phyloP scores from a whole-genome alignment of 108 stramenopile genomes.

The Seminavis robusta region DNA sequence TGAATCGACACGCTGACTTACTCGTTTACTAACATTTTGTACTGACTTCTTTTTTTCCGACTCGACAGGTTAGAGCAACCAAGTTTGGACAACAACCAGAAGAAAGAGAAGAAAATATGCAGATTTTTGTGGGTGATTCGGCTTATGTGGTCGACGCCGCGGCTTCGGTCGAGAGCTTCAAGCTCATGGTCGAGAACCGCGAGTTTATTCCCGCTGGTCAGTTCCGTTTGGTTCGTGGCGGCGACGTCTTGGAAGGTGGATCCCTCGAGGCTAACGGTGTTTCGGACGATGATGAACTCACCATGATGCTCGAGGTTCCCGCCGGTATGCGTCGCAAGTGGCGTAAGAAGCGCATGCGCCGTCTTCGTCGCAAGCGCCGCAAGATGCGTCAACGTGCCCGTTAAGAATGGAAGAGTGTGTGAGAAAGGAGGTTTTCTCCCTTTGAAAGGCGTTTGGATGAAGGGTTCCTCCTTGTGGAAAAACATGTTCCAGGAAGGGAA shows the following conservation, averaged over 20 bases:
- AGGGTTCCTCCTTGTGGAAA: too few species aligned
- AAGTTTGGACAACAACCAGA: slow-evolving; percentile 20
- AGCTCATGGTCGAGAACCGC: slow-evolving; percentile 85
- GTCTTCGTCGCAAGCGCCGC: slow-evolving; percentile 89
- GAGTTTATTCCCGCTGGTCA: slow-evolving; percentile 80
- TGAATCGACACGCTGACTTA: too few species aligned
- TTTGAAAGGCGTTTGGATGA: too few species aligned
- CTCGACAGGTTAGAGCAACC: slow-evolving; percentile 76
- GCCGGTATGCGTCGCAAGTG: slow-evolving; percentile 91
- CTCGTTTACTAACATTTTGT: too few species aligned
- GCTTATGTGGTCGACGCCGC: slow-evolving; percentile 79
- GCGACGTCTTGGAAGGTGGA: slow-evolving; percentile 63
- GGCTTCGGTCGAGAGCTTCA: slow-evolving; percentile 81
- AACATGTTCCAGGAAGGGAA: too few species aligned
- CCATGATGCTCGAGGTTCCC: slow-evolving; percentile 65
- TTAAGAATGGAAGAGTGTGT: too few species aligned
- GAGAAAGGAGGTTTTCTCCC: too few species aligned
- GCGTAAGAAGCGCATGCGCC: slow-evolving; percentile 92
- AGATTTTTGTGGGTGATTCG: slow-evolving; percentile 75
- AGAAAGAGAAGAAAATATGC: slow-evolving; percentile 42
- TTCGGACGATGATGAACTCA: slow-evolving; percentile 76
- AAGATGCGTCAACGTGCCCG: slow-evolving; percentile 96
- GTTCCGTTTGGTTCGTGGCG: slow-evolving; percentile 72
- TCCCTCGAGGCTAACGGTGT: slow-evolving; percentile 78
- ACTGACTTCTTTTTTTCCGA: too few species aligned